Percentiles rank a stretch among this genome's conserved stretches.
phyloP scores from a whole-genome alignment of 2,329 filamentous ascomycete species.

The Colletotrichum endophyticum region DNA sequence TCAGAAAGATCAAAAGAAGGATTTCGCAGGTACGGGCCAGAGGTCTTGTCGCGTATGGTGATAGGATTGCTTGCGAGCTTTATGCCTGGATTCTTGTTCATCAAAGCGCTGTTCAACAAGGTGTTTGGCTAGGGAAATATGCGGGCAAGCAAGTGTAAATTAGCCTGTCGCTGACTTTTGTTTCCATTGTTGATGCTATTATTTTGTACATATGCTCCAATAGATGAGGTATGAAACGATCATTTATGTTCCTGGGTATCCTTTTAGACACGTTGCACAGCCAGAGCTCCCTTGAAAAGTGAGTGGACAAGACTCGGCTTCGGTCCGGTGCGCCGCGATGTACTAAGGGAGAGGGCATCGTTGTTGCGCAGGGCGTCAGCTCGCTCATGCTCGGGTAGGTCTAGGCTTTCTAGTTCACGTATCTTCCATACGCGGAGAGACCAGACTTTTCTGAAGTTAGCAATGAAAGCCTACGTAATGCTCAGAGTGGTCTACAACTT shows the following conservation, averaged over 20 bases:
- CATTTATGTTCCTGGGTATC: not conserved
- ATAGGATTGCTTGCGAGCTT: slow-evolving; percentile 5
- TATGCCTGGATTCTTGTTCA: not conserved
- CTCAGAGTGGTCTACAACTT: slow-evolving; percentile 8
- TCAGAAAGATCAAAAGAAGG: not conserved
- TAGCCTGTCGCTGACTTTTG: not conserved
- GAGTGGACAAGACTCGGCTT: not conserved
- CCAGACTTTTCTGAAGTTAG: slow-evolving; percentile 11
- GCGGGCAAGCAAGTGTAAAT: not conserved
- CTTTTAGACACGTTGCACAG: not conserved
- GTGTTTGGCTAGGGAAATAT: not conserved
- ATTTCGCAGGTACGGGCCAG: not conserved
- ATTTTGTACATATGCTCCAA: not conserved
- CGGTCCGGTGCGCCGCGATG: not conserved
- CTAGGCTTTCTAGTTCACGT: slow-evolving; percentile 6
- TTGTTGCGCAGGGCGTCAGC: not conserved
- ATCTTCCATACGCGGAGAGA: slow-evolving; percentile 22
- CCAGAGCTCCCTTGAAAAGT: not conserved
- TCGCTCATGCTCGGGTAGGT: not conserved
- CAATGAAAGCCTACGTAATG: accelerated
- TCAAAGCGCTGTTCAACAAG: not conserved
- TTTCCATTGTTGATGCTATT: not conserved
- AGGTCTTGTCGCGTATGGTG: not conserved
- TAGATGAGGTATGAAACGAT: not conserved
- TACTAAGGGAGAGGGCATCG: not conserved